phyloP scores from a whole-genome alignment of 352 stramenopile genomes.

The Phytophthora meadii region DNA sequence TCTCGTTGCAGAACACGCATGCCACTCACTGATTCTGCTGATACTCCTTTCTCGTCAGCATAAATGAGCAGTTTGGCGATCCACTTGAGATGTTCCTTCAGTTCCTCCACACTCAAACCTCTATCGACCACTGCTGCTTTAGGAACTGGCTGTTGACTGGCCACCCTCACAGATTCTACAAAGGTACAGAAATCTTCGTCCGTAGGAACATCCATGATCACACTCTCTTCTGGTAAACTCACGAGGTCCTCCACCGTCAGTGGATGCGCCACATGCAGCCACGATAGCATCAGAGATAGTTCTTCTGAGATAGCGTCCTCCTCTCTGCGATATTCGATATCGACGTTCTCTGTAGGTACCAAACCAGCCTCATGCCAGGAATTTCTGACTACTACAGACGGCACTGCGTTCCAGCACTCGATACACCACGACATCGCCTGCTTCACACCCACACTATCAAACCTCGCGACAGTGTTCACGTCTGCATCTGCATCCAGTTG shows the following conservation, averaged over 20 bases:
- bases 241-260: constrained; percentile 36
- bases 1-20: constrained; percentile 39
- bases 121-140: constrained; percentile 6
- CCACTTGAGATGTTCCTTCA: constrained; percentile 41
- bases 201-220: constrained; percentile 36
- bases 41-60: constrained; percentile 28
- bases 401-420: constrained; percentile 28
- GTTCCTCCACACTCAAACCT: constrained; percentile 20
- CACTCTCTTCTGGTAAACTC: constrained; percentile 32
- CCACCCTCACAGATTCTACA: constrained; percentile 16
- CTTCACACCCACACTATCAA: constrained; percentile 29
- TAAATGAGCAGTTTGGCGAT: constrained; percentile 41
- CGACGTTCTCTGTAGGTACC: constrained; percentile 4
- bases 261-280: constrained; percentile 19
- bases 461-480: constrained; percentile 19
- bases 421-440: constrained; percentile 38
- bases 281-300: constrained; percentile 32
- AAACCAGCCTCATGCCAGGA: constrained; percentile 32
- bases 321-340: constrained; percentile 2
- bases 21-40: constrained; percentile 29
- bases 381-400: constrained; percentile 17
- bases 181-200: constrained; percentile 36
- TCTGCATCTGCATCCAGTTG: constrained; percentile 32
- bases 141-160: neutral
- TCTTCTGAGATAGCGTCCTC: constrained; percentile 33